A percentile compares a stretch with the other conserved stretches of the same genome.
These are phyloP conservation scores for Sporothrix dimorphospora DNA, from an alignment of 2,329 filamentous ascomycete genomes.

Conservation along the genomic window DNA sequence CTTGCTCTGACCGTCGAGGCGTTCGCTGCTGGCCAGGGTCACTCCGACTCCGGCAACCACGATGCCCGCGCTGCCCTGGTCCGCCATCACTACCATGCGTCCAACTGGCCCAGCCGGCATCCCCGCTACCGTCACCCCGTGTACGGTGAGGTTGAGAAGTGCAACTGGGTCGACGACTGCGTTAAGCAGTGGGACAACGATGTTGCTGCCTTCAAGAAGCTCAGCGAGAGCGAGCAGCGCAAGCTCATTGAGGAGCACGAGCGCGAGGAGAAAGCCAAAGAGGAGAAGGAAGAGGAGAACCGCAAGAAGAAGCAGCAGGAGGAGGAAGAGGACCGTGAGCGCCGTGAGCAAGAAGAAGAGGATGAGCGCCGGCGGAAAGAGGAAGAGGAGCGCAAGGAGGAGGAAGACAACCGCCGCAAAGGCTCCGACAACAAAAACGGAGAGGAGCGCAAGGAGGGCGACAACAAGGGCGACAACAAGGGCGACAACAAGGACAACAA, in stretches of 20 bases:
- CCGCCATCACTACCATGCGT: conserved; percentile 76
- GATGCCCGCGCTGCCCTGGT: conserved; percentile 67
- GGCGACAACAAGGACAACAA: not conserved
- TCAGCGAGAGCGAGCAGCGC: conserved; percentile 63
- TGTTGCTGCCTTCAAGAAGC: conserved; percentile 60
- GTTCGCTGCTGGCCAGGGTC: conserved; percentile 72
- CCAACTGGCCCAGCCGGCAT: conserved; percentile 69
- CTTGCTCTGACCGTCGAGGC: conserved; percentile 72
- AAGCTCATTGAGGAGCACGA: conserved; percentile 48
- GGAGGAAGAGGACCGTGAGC: conserved; percentile 40
- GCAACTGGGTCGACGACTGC: conserved; percentile 70
- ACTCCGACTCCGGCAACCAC: conserved; percentile 73
- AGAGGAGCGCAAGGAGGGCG: not conserved
- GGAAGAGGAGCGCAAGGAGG: conserved; percentile 25
- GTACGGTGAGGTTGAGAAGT: conserved; percentile 70
- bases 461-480: not conserved
- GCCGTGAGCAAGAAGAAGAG: conserved; percentile 31
- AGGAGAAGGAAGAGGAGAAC: conserved; percentile 35
- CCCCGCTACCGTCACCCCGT: conserved; percentile 69
- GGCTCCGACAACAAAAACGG: not conserved
- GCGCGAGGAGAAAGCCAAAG: conserved; percentile 38
- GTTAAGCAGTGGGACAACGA: conserved; percentile 68
- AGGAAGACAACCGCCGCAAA: conserved; percentile 17
- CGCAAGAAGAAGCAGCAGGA: conserved; percentile 35
- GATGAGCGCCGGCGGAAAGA: conserved; percentile 27